A percentile compares a stretch with the other conserved stretches of the same genome.
Evolutionary conservation across 2,329 filamentous ascomycete genomes (phyloP).

Genomic region (Coleophoma cylindrospora): DNA sequence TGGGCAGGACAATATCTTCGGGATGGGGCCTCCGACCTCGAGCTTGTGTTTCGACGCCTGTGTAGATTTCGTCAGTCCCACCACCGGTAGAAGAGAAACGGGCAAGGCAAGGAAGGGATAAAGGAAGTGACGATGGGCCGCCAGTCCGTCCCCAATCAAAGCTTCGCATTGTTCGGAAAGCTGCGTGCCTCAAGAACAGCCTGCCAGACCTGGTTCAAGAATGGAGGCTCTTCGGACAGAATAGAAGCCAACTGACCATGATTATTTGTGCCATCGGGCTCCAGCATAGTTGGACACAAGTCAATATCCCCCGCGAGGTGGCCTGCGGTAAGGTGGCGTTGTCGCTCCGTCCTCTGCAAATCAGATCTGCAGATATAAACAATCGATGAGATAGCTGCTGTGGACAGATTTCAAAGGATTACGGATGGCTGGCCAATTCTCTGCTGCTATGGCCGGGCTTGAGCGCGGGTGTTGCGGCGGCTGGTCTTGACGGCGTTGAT

Average conservation of each 20-base stretch:
- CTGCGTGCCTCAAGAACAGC: neutral
- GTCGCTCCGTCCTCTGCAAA: neutral
- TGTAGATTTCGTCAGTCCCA: too few species aligned
- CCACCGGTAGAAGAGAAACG: neutral
- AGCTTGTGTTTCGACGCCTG: conserved; percentile 12
- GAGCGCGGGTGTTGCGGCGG: too few species aligned
- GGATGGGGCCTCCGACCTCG: conserved; percentile 11
- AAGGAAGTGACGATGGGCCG: neutral
- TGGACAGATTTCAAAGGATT: too few species aligned
- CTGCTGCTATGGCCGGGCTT: too few species aligned
- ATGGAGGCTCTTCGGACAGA: too few species aligned
- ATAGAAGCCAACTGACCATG: conserved; percentile 17
- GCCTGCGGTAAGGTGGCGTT: neutral
- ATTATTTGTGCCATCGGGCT: conserved; percentile 24
- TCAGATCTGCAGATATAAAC: too few species aligned
- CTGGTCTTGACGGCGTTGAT: too few species aligned
- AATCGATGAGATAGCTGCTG: too few species aligned
- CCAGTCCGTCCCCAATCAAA: neutral
- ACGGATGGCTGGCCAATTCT: too few species aligned
- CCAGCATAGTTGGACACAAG: conserved; percentile 24
- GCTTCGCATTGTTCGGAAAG: neutral
- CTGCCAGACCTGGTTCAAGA: too few species aligned
- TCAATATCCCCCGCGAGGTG: conserved; percentile 1
- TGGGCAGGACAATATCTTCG: conserved; percentile 41
- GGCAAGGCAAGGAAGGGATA: neutral